Evolutionary conservation across 805 yeast genomes (phyloP).

Genomic region (Yamadazyma ubonensis): DNA sequence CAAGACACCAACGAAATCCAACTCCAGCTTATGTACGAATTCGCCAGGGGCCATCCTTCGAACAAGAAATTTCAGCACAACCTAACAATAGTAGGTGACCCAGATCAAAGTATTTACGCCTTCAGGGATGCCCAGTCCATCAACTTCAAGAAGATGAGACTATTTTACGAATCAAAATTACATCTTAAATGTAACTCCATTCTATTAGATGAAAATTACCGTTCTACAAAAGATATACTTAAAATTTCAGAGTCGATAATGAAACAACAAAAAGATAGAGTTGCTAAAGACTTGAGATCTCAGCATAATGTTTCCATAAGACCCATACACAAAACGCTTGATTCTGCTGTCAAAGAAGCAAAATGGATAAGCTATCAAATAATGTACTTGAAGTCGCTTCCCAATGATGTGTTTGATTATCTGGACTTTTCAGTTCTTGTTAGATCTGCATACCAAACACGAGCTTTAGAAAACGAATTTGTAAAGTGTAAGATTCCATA

Average conservation of each 20-base stretch:
- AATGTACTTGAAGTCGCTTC: constrained; percentile 43
- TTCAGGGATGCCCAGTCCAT: constrained; percentile 76
- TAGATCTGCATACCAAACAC: constrained; percentile 60
- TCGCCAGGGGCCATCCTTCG: constrained; percentile 36
- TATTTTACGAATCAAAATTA: constrained; percentile 29
- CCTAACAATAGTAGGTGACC: constrained; percentile 92
- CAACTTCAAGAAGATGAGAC: constrained; percentile 61
- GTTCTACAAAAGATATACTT: constrained; percentile 72
- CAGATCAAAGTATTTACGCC: constrained; percentile 91
- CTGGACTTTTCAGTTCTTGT: constrained; percentile 74
- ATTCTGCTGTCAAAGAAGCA: constrained; percentile 54
- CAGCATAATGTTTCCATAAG: constrained; percentile 43
- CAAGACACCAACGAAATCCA: constrained; percentile 89
- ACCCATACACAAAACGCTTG: constrained; percentile 45
- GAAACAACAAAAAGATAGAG: constrained; percentile 54
- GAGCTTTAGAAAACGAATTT: constrained; percentile 64
- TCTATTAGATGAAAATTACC: constrained; percentile 66
- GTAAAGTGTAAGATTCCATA: constrained; percentile 59
- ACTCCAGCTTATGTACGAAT: constrained; percentile 58
- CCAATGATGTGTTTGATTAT: constrained; percentile 41
- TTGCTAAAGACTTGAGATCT: constrained; percentile 44
- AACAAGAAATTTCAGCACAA: constrained; percentile 39
- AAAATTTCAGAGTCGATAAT: constrained; percentile 63
- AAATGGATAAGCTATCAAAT: constrained; percentile 58
- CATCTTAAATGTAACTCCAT: constrained; percentile 24